Percentiles rank a stretch among this genome's conserved stretches.
Evolutionary conservation across 1,284 basidiomycete species (phyloP).

Genomic region (Fomes fomentarius): DNA sequence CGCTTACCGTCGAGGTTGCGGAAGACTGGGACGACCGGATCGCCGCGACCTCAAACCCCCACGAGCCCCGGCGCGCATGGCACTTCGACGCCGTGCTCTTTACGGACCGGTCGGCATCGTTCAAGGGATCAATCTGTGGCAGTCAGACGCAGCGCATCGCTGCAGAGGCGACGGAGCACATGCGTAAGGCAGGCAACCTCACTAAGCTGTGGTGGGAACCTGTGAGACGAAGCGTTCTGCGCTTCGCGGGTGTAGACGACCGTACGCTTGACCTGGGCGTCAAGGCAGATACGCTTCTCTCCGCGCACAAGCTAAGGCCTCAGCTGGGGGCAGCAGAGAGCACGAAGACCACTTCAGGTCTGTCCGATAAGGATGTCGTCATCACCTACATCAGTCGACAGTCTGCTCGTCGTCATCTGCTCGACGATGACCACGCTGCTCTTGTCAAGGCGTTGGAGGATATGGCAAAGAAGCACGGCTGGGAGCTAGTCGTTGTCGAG

Average conservation of each 20-base stretch:
- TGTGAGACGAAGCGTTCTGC: slow-evolving; percentile 59
- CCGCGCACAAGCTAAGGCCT: slow-evolving; percentile 7
- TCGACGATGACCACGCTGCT: slow-evolving; percentile 58
- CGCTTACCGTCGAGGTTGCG: slow-evolving; percentile 65
- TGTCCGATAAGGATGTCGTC: slow-evolving; percentile 45
- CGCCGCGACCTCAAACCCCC: slow-evolving; percentile 41
- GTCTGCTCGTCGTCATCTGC: slow-evolving; percentile 55
- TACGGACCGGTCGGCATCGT: slow-evolving; percentile 74
- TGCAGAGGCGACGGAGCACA: slow-evolving; percentile 59
- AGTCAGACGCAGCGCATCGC: slow-evolving; percentile 69
- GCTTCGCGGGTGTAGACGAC: slow-evolving; percentile 58
- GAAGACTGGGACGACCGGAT: slow-evolving; percentile 74
- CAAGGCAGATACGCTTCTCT: slow-evolving; percentile 24
- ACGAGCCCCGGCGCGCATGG: slow-evolving; percentile 47
- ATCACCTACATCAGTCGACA: slow-evolving; percentile 82
- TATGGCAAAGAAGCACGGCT: slow-evolving; percentile 55
- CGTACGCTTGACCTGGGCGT: slow-evolving; percentile 30
- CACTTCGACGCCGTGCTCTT: slow-evolving; percentile 67
- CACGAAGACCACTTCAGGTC: slow-evolving; percentile 13
- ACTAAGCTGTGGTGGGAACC: slow-evolving; percentile 72
- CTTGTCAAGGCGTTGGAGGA: slow-evolving; percentile 61
- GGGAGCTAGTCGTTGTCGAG: slow-evolving; percentile 66
- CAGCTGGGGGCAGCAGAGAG: slow-evolving; percentile 6
- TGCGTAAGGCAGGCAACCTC: slow-evolving; percentile 40
- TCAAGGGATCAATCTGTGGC: slow-evolving; percentile 66